Evolutionary conservation across 345 rosid genomes (phyloP).

Genomic region (Ceriops decandra): DNA sequence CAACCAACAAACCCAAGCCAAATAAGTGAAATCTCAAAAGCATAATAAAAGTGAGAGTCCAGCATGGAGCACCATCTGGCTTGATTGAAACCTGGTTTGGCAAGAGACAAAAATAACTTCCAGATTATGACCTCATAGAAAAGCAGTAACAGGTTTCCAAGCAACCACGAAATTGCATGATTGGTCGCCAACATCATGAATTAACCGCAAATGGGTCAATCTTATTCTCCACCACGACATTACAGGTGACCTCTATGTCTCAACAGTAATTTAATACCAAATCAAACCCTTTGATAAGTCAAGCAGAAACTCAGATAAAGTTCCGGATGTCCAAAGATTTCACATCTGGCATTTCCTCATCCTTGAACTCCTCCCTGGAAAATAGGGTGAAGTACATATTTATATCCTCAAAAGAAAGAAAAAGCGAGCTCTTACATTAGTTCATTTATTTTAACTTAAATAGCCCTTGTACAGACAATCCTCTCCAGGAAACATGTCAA

Average conservation of each 20-base stretch:
- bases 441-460: background rate
- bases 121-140: background rate
- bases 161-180: background rate
- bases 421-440: background rate
- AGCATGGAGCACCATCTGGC: too few relatives aligned
- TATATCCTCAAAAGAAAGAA: background rate
- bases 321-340: conserved; percentile 90
- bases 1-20: too few relatives aligned
- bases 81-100: background rate
- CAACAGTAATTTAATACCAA: conserved; percentile 2
- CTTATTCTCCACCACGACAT: conserved; percentile 18
- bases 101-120: background rate
- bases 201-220: conserved; percentile 6
- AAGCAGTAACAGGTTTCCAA: conserved; percentile 15
- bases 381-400: background rate
- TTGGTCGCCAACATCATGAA: conserved; percentile 7
- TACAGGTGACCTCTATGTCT: conserved; percentile 3
- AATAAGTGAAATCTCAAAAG: too few relatives aligned
- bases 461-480: background rate
- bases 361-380: conserved; percentile 91
- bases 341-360: conserved; percentile 68
- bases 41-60: too few relatives aligned
- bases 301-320: conserved; percentile 47
- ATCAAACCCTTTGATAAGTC: conserved; percentile 6
- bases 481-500: background rate